Base-by-base conservation (phyloP, 2,329 filamentous ascomycete genomes). In the Colletotrichum navitas region DNA sequence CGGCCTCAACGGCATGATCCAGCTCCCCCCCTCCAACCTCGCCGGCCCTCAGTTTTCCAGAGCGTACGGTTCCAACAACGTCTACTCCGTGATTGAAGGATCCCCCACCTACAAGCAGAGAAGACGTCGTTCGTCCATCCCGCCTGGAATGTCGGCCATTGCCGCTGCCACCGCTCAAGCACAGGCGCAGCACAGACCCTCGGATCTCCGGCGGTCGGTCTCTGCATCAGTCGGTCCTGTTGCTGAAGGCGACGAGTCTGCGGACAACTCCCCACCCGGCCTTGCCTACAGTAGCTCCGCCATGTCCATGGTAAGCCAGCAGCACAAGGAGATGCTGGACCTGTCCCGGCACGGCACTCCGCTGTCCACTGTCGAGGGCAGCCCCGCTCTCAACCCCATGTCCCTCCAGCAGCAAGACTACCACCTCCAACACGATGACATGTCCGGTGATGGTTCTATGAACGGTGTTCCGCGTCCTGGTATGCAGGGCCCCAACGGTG, bases 31-130 rank as follows among this genome's bases (percentile, higher is more conserved):
- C 5, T 94, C 94, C 18, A 96, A 95, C 81, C 83, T 98, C 73
- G 90, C 92, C 66, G 93, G 92, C 39, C 89, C 92, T 60, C 93
- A 95, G 78, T 98, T 94, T 82, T 90, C 92, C 34, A 90, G 93
- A 56, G 89, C 91, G 41, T 94, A 94, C 76, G 88, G 87, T 71
- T 80, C 85, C 63, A 92, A 92, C 81, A 97, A 94, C 80, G 93
- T 96, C 76, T 98, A 97, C 85, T 95, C 94, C 60, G 95, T 97
- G 61, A 96, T 98, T 79, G 96, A 99, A 85, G 96, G 96, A 60
- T 99, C 96, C 36, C 96, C 96, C 16, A 98, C 96, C 47, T 99
- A 99, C 86, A 99, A 99, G 89, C 96, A 98, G 86, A 91, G 96
- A 77, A 90, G 96, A 81, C 91, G 96, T 76, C 93, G 96, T 74